phyloP scores from a whole-genome alignment of 2,329 filamentous ascomycete genomes.

The Cladobotryum mycophilum region DNA sequence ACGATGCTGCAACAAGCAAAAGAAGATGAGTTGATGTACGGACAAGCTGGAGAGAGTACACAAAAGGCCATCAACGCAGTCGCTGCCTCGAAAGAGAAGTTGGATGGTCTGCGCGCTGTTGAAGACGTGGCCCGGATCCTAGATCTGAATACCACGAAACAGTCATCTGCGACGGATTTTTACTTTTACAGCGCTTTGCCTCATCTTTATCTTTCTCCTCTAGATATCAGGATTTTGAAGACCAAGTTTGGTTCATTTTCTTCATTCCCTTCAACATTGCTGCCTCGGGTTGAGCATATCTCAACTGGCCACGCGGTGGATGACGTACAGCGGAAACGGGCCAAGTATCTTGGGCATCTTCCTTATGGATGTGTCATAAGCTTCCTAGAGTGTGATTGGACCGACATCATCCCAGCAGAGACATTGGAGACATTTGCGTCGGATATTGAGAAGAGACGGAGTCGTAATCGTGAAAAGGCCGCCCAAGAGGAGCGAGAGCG shows the following conservation, averaged over 20 bases:
- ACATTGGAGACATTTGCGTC: constrained; percentile 68
- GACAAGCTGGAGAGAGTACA: constrained; percentile 87
- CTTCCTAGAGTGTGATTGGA: constrained; percentile 93
- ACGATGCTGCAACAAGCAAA: constrained; percentile 70
- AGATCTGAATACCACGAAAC: constrained; percentile 15
- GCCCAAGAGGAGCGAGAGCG: constrained; percentile 81
- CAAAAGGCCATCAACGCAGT: constrained; percentile 74
- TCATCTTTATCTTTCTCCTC: constrained; percentile 81
- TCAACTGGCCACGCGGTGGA: constrained; percentile 84
- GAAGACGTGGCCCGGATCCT: constrained; percentile 14
- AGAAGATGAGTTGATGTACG: constrained; percentile 88
- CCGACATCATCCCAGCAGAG: constrained; percentile 72
- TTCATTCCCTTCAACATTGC: constrained; percentile 74
- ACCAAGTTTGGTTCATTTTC: constrained; percentile 80
- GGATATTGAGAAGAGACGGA: constrained; percentile 71
- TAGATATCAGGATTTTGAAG: constrained; percentile 90
- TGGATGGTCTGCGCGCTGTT: constrained; percentile 39
- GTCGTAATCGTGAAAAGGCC: constrained; percentile 75
- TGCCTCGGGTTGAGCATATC: constrained; percentile 83
- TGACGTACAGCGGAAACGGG: constrained; percentile 72
- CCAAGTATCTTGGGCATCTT: constrained; percentile 81
- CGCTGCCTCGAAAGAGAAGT: constrained; percentile 67
- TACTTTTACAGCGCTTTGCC: constrained; percentile 85
- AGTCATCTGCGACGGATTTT: constrained; percentile 48
- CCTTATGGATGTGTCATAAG: constrained; percentile 86